phyloP scores from a whole-genome alignment of 192 early-diverging fungal genomes.

The Lunasporangiospora selenospora region DNA sequence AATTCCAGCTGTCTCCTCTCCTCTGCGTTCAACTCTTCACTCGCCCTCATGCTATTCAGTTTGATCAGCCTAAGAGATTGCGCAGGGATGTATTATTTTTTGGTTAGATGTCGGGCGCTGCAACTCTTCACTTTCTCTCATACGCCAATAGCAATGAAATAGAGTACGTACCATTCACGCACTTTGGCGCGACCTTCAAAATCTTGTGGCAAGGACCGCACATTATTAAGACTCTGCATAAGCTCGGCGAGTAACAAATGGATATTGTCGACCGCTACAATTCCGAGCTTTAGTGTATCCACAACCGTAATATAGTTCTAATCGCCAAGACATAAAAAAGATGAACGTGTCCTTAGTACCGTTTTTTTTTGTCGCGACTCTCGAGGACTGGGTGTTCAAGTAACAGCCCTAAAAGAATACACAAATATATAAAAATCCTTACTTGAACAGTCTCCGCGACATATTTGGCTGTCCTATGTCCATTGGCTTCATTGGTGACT shows the following conservation, averaged over 20 bases:
- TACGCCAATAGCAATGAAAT: not conserved
- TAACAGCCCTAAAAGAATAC: not conserved
- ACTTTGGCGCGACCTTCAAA: constrained; percentile 86
- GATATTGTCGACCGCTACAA: constrained; percentile 87
- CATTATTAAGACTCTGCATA: constrained; percentile 87
- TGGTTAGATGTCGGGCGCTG: no score
- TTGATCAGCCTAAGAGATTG: constrained; percentile 82
- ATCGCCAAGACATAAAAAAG: constrained; percentile 2
- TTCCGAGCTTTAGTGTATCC: constrained; percentile 86
- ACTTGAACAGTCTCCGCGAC: constrained; percentile 80
- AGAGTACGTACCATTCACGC: constrained; percentile 69
- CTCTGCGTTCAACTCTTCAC: constrained; percentile 82
- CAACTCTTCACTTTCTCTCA: no score
- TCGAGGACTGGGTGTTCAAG: no score
- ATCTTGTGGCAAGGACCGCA: constrained; percentile 74
- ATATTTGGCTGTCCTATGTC: constrained; percentile 68
- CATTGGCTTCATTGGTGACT: constrained; percentile 53
- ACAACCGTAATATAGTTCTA: constrained; percentile 92
- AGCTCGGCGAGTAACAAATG: constrained; percentile 89
- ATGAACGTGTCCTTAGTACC: no score
- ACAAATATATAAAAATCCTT: constrained; percentile 1
- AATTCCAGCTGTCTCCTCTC: constrained; percentile 93
- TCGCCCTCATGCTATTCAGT: constrained; percentile 93
- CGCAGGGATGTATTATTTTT: constrained; percentile 7
- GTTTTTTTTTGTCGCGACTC: no score